Evolutionary conservation across 192 early-diverging fungal species (phyloP).

Genomic region (Podila clonocystis): DNA sequence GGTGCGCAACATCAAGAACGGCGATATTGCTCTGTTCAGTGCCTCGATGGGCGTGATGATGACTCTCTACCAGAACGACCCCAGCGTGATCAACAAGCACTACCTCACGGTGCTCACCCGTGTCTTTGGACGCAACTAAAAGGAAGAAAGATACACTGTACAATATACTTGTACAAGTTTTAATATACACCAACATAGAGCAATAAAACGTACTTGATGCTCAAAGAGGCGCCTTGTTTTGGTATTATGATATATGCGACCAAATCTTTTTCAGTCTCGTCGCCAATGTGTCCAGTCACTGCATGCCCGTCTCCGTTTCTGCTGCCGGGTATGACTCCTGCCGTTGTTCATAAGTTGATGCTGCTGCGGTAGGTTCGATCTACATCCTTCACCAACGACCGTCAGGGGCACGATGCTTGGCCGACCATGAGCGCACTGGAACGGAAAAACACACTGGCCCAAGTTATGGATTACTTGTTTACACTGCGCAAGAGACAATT

Average conservation of each 20-base stretch:
- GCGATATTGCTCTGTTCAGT: slow-evolving; percentile 79
- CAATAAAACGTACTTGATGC: too few species aligned
- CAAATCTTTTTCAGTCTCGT: too few species aligned
- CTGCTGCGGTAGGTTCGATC: not conserved
- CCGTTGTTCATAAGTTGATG: not conserved
- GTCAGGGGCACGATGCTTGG: slow-evolving; percentile 37
- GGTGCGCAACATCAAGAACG: slow-evolving; percentile 69
- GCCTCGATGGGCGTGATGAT: slow-evolving; percentile 80
- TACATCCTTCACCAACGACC: not conserved
- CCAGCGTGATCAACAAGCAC: slow-evolving; percentile 72
- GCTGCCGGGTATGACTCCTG: not conserved
- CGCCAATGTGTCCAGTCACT: slow-evolving; percentile 1
- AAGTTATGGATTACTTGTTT: slow-evolving; percentile 60
- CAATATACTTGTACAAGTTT: slow-evolving; percentile 5
- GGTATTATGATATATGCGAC: too few species aligned
- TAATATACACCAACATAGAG: too few species aligned
- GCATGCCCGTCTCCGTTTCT: not conserved
- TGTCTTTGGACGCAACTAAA: slow-evolving; percentile 81
- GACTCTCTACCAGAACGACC: slow-evolving; percentile 85
- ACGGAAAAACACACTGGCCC: slow-evolving; percentile 66
- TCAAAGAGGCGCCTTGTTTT: too few species aligned
- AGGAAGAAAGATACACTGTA: slow-evolving; percentile 21
- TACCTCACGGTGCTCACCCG: slow-evolving; percentile 84
- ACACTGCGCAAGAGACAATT: slow-evolving; percentile 59
- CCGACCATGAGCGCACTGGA: slow-evolving; percentile 72